Conservation (phyloP, 345 rosid genomes). For the Melaleuca quinquenervia region DNA sequence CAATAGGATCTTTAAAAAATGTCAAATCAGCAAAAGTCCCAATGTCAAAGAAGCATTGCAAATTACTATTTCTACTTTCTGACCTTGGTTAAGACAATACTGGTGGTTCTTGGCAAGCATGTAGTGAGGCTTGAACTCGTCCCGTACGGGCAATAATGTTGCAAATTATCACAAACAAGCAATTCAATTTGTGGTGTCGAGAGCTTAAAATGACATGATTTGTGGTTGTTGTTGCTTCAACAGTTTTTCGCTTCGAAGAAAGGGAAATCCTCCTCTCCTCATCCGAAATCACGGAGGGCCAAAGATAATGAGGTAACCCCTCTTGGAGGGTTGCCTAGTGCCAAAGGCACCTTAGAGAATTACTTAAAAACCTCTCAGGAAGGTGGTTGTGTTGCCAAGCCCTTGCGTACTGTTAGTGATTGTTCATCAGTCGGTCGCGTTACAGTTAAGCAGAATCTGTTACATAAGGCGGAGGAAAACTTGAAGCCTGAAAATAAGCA, state of each 20-base stretch:
- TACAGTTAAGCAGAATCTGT: conserved; percentile 34
- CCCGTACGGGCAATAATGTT: not conserved
- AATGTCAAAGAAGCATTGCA: not conserved
- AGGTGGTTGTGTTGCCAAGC: conserved; percentile 5
- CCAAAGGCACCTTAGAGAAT: conserved; percentile 54
- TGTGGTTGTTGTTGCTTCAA: conserved; percentile 2
- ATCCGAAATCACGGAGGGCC: conserved; percentile 37
- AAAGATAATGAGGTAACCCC: conserved; percentile 39
- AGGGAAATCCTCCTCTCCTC: conserved; percentile 62
- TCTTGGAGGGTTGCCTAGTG: conserved; percentile 52
- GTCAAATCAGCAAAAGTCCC: not conserved
- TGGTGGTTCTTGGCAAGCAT: not conserved
- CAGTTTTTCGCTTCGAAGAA: conserved; percentile 77
- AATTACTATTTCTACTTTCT: not conserved
- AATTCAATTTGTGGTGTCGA: not conserved
- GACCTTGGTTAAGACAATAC: not conserved
- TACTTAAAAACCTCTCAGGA: conserved; percentile 48
- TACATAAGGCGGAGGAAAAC: conserved; percentile 19
- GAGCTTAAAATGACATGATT: not conserved
- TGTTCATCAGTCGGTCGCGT: conserved; percentile 22
- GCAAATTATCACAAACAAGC: too few species aligned
- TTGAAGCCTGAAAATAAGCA: conserved; percentile 16
- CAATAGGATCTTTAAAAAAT: not conserved
- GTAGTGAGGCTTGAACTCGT: not conserved
- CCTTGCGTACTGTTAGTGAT: conserved; percentile 1